A percentile compares a stretch with the other conserved stretches of the same genome.
phyloP scores from a whole-genome alignment of 305 asterid genomes.

The Fraxinus nigra region DNA sequence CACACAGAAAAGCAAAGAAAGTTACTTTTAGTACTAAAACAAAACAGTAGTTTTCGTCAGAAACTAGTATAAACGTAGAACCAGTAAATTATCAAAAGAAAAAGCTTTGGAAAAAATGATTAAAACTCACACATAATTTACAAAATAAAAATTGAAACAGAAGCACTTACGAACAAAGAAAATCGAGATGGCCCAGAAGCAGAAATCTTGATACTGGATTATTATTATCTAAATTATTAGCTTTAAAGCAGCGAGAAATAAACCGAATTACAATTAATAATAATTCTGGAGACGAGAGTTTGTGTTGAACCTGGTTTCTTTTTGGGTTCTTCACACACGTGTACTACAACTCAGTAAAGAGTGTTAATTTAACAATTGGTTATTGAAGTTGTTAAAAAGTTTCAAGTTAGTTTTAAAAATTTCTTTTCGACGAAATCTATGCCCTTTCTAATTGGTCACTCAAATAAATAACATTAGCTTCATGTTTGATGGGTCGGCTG shows the following conservation, averaged over 20 bases:
- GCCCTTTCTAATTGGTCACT: neutral
- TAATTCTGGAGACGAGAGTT: neutral
- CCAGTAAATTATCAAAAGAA: neutral
- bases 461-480: neutral
- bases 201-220: neutral
- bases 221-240: neutral
- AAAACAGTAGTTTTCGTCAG: constrained; percentile 6
- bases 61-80: neutral
- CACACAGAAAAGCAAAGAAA: neutral
- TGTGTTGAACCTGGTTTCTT: neutral
- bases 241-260: neutral
- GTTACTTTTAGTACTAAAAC: neutral
- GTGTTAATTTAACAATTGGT: neutral
- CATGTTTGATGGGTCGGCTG: neutral
- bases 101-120: neutral
- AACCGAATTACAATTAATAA: neutral
- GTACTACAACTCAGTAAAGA: neutral
- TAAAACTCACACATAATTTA: neutral
- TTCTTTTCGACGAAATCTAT: neutral
- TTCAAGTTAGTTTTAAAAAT: neutral
- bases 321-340: neutral
- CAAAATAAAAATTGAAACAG: neutral
- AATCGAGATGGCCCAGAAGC: neutral
- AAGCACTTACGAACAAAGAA: neutral
- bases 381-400: neutral